Evolutionary conservation across 2,329 filamentous ascomycete genomes (phyloP).

Genomic region (Colletotrichum sp.): DNA sequence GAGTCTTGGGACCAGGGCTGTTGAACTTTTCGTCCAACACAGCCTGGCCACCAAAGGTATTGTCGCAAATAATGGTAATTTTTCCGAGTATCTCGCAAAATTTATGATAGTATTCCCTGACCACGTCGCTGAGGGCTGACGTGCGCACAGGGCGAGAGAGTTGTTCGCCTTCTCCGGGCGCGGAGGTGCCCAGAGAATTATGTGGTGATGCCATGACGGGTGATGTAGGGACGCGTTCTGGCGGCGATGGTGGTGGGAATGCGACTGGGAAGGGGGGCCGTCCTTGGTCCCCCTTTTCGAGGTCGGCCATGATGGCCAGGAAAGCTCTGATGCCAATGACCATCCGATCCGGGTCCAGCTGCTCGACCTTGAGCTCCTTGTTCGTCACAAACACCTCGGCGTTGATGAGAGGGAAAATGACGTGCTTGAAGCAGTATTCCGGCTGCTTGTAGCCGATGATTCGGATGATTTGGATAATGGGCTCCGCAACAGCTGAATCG

Average conservation of each 20-base stretch:
- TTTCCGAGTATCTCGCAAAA: slow-evolving; percentile 97
- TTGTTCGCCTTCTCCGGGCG: slow-evolving; percentile 59
- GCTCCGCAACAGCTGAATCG: slow-evolving; percentile 84
- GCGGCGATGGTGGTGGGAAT: slow-evolving; percentile 42
- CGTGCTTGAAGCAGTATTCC: slow-evolving; percentile 88
- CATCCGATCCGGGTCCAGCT: slow-evolving; percentile 93
- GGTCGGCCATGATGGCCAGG: slow-evolving; percentile 87
- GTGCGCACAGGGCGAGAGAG: slow-evolving; percentile 70
- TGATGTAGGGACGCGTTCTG: slow-evolving; percentile 54
- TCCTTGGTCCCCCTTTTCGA: slow-evolving; percentile 81
- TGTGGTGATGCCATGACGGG: slow-evolving; percentile 50
- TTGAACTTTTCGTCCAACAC: slow-evolving; percentile 95
- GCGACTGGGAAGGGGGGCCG: slow-evolving; percentile 84
- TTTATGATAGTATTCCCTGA: slow-evolving; percentile 83
- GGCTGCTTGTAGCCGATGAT: slow-evolving; percentile 94
- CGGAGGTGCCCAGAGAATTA: background rate
- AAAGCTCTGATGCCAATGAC: slow-evolving; percentile 97
- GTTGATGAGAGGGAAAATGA: slow-evolving; percentile 96
- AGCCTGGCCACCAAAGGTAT: slow-evolving; percentile 95
- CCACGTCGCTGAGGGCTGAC: slow-evolving; percentile 72
- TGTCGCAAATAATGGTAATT: slow-evolving; percentile 95
- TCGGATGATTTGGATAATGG: slow-evolving; percentile 90
- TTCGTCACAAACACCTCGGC: slow-evolving; percentile 83
- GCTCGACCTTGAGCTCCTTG: slow-evolving; percentile 83
- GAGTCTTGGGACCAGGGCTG: slow-evolving; percentile 87